Percentiles rank a stretch among this genome's conserved stretches.
Evolutionary conservation across 2,329 filamentous ascomycete species (phyloP).

Genomic region (Penicillium sp.): DNA sequence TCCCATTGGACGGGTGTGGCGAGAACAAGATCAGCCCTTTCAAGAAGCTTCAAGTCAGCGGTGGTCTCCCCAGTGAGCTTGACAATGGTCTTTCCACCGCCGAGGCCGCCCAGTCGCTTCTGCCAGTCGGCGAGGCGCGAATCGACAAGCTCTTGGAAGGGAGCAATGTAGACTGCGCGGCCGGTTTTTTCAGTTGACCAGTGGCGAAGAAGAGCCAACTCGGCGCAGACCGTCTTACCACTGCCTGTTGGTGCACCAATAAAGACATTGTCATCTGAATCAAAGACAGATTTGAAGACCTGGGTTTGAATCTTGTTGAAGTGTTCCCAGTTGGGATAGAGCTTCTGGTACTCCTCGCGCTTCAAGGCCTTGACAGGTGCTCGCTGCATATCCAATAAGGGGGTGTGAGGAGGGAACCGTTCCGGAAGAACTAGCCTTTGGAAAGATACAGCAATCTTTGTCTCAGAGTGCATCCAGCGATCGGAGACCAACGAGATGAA

Average conservation of each 20-base stretch:
- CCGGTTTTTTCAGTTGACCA: slow-evolving; percentile 73
- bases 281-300: slow-evolving; percentile 89
- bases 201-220: slow-evolving; percentile 86
- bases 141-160: slow-evolving; percentile 91
- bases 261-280: slow-evolving; percentile 90
- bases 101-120: slow-evolving; percentile 67
- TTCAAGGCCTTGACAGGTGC: slow-evolving; percentile 87
- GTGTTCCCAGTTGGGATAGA: slow-evolving; percentile 80
- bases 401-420: slow-evolving; percentile 92
- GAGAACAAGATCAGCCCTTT: slow-evolving; percentile 82
- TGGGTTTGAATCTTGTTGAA: slow-evolving; percentile 99
- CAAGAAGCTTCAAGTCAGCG: slow-evolving; percentile 83
- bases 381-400: slow-evolving; percentile 85
- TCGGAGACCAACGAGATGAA: slow-evolving; percentile 95
- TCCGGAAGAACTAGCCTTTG: slow-evolving; percentile 92
- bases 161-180: slow-evolving; percentile 88
- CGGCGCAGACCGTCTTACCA: slow-evolving; percentile 94
- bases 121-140: slow-evolving; percentile 81
- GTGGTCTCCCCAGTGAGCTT: slow-evolving; percentile 93
- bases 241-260: slow-evolving; percentile 90
- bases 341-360: slow-evolving; percentile 71
- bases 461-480: slow-evolving; percentile 98
- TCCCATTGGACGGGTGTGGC: slow-evolving; percentile 97
- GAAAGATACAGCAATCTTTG: slow-evolving; percentile 88
- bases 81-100: slow-evolving; percentile 83